Conservation (phyloP, 345 rosid species). For the Corymbia maculata region DNA sequence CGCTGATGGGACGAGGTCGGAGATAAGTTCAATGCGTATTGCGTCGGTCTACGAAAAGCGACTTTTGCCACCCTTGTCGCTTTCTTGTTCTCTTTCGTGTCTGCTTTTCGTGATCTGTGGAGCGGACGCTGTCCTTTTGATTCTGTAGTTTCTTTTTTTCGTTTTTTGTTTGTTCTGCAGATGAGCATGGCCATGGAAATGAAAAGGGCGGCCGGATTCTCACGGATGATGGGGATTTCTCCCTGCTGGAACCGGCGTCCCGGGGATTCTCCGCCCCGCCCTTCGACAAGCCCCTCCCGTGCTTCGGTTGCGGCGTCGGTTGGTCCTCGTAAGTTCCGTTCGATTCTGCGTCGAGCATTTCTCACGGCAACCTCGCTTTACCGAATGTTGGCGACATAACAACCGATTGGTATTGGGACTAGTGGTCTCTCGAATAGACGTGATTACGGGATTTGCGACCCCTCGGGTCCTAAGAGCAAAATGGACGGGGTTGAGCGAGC, state of each 20-base stretch:
- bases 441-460: neutral
- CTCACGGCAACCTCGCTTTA: accelerated
- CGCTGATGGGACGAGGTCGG: conserved; percentile 4
- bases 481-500: neutral
- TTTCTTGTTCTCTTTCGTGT: neutral
- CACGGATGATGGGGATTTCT: neutral
- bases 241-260: neutral
- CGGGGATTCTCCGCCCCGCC: neutral
- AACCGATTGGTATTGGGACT: neutral
- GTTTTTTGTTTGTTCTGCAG: neutral
- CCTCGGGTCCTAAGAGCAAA: accelerated
- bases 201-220: neutral
- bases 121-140: neutral
- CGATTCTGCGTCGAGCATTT: neutral
- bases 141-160: neutral
- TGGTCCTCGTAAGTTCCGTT: conserved; percentile 15
- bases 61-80: neutral
- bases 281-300: conserved; percentile 10
- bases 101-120: neutral
- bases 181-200: neutral
- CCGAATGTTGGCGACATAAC: neutral
- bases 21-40: neutral
- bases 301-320: conserved; percentile 18
- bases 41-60: neutral
- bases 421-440: neutral